These are phyloP conservation scores for Cryphonectria japonica DNA, from an alignment of 2,329 filamentous ascomycete species.

Conservation along the genomic window DNA sequence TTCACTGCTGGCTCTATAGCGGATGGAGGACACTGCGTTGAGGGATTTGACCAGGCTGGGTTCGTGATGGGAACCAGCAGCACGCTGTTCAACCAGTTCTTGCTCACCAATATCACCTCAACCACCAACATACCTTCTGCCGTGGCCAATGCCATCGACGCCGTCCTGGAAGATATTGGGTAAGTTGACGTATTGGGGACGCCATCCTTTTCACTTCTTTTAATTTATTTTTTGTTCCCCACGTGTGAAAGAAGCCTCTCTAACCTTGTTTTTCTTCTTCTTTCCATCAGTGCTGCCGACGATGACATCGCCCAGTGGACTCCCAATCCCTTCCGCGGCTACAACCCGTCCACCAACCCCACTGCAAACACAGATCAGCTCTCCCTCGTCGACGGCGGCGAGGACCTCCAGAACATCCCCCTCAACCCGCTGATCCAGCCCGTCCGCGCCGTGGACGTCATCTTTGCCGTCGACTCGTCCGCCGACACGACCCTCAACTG, in stretches of 20 bases:
- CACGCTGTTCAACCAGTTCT: conserved; percentile 79
- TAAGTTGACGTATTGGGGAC: conserved; percentile 5
- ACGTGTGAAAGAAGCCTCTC: not conserved
- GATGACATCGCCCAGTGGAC: conserved; percentile 57
- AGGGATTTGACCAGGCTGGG: conserved; percentile 81
- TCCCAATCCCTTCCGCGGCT: conserved; percentile 64
- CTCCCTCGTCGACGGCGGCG: conserved; percentile 54
- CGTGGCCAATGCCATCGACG: conserved; percentile 54
- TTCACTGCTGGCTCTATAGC: conserved; percentile 60
- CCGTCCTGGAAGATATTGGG: conserved; percentile 58
- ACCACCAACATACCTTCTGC: conserved; percentile 49
- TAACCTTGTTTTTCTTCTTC: not conserved
- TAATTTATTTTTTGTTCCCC: too few relatives aligned
- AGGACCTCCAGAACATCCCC: conserved; percentile 54
- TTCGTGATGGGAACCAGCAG: conserved; percentile 87
- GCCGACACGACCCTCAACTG: conserved; percentile 62
- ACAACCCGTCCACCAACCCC: conserved; percentile 48
- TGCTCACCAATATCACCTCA: conserved; percentile 64
- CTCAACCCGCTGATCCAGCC: conserved; percentile 56
- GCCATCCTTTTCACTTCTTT: not conserved
- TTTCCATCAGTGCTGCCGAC: conserved; percentile 43
- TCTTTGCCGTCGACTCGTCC: conserved; percentile 67
- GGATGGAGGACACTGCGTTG: conserved; percentile 63
- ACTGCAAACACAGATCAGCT: conserved; percentile 43
- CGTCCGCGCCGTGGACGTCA: conserved; percentile 59